Evolutionary conservation across 805 yeast genomes (phyloP).

Genomic region (Candida xyloterini): DNA sequence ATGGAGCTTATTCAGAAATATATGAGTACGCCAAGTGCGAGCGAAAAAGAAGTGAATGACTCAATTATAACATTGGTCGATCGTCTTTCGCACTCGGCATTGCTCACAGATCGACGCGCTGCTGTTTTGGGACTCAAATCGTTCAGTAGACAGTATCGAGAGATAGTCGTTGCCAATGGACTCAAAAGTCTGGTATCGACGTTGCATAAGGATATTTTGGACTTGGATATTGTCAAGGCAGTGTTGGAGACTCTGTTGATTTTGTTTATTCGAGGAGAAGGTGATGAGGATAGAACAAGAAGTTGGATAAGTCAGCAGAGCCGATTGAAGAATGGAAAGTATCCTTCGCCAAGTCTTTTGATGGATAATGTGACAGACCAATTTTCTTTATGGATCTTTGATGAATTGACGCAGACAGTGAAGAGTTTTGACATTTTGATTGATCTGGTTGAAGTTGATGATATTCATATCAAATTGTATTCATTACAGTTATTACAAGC

Average conservation of each 20-base stretch:
- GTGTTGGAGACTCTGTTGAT: slow-evolving; percentile 82
- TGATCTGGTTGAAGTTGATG: slow-evolving; percentile 44
- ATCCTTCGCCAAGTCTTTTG: slow-evolving; percentile 67
- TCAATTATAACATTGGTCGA: slow-evolving; percentile 89
- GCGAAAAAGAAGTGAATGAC: slow-evolving; percentile 54
- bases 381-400: slow-evolving; percentile 92
- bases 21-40: slow-evolving; percentile 33
- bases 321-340: slow-evolving; percentile 70
- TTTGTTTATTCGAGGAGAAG: slow-evolving; percentile 64
- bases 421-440: slow-evolving; percentile 46
- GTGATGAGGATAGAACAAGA: slow-evolving; percentile 61
- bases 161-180: slow-evolving; percentile 85
- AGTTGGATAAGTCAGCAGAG: slow-evolving; percentile 74
- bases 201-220: slow-evolving; percentile 62
- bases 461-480: slow-evolving; percentile 77
- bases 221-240: slow-evolving; percentile 67
- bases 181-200: slow-evolving; percentile 69
- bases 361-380: slow-evolving; percentile 67
- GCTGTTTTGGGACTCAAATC: slow-evolving; percentile 89
- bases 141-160: slow-evolving; percentile 84
- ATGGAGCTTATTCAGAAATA: slow-evolving; percentile 36
- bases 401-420: slow-evolving; percentile 73
- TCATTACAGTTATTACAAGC: slow-evolving; percentile 84
- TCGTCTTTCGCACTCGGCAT: slow-evolving; percentile 74
- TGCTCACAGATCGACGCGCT: slow-evolving; percentile 82